Evolutionary conservation across 257 asterid genomes (phyloP).

Genomic region (Datura wrightii): DNA sequence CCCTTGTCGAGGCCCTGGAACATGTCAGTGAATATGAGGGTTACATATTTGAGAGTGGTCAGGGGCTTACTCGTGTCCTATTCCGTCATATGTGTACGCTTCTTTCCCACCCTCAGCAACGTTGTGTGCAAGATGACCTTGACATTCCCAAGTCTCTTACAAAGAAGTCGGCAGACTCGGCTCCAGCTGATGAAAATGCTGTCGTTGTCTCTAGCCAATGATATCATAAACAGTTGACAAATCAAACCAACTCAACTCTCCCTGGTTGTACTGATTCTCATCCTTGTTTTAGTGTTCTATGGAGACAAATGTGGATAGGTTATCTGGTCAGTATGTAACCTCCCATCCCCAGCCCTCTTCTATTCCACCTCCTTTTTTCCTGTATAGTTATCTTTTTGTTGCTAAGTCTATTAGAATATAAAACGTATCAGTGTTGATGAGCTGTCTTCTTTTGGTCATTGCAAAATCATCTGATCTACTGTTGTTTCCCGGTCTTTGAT

Average conservation of each 20-base stretch:
- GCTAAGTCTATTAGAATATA: not conserved
- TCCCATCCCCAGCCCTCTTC: not conserved
- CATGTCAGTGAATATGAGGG: constrained; percentile 78
- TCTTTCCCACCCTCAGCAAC: constrained; percentile 87
- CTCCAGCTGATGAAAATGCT: constrained; percentile 57
- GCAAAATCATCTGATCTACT: not conserved
- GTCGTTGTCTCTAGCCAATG: constrained; percentile 54
- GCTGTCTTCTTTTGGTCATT: not conserved
- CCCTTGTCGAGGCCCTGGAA: constrained; percentile 92
- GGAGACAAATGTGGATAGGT: not conserved
- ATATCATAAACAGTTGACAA: constrained; percentile 27
- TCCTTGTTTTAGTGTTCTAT: not conserved
- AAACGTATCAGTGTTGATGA: not conserved
- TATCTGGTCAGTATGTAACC: not conserved
- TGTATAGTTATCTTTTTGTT: not conserved
- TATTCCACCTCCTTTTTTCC: not conserved
- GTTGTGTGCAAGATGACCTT: constrained; percentile 77
- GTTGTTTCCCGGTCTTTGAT: not conserved
- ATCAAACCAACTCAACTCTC: not conserved
- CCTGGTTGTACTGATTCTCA: not conserved
- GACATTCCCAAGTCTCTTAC: constrained; percentile 75
- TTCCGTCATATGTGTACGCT: constrained; percentile 75
- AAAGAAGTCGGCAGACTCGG: constrained; percentile 61
- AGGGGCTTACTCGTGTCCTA: constrained; percentile 77
- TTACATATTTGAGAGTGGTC: constrained; percentile 88